phyloP scores from a whole-genome alignment of 2,329 filamentous ascomycete species.

The Aspergillus fructus region DNA sequence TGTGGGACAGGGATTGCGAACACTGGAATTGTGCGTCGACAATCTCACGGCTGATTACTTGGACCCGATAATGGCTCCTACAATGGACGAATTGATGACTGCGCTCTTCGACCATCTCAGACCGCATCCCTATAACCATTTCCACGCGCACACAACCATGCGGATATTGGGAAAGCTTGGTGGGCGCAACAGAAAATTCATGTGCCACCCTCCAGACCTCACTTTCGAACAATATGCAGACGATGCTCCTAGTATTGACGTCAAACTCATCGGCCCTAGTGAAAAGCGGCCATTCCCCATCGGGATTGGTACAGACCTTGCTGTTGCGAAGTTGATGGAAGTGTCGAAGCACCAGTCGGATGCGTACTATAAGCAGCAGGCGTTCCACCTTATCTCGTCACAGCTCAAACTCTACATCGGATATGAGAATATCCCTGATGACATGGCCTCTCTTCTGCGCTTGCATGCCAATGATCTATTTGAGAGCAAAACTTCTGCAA shows the following conservation, averaged over 20 bases:
- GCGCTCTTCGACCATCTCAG: slow-evolving; percentile 93
- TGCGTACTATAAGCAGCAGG: slow-evolving; percentile 87
- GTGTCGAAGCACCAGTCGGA: slow-evolving; percentile 62
- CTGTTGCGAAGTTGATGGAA: slow-evolving; percentile 85
- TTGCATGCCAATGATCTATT: slow-evolving; percentile 86
- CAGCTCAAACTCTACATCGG: slow-evolving; percentile 91
- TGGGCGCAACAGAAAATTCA: slow-evolving; percentile 90
- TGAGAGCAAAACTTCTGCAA: slow-evolving; percentile 68
- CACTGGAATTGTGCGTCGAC: slow-evolving; percentile 93
- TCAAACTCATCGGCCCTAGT: slow-evolving; percentile 85
- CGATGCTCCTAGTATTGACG: slow-evolving; percentile 81
- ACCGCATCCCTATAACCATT: slow-evolving; percentile 93
- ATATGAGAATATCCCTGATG: slow-evolving; percentile 82
- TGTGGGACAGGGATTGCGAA: slow-evolving; percentile 89
- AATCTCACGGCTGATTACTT: slow-evolving; percentile 97
- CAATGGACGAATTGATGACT: slow-evolving; percentile 98
- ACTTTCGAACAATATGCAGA: slow-evolving; percentile 83
- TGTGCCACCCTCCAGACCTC: slow-evolving; percentile 84
- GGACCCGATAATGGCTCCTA: slow-evolving; percentile 97
- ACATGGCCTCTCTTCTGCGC: slow-evolving; percentile 78
- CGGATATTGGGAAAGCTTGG: slow-evolving; percentile 94
- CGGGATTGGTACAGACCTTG: slow-evolving; percentile 81
- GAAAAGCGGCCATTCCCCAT: slow-evolving; percentile 85
- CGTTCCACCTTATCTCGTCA: slow-evolving; percentile 80
- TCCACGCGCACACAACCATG: slow-evolving; percentile 97